These are phyloP conservation scores for Colletotrichum tabaci DNA, from an alignment of 2,329 filamentous ascomycete species.

Conservation along the genomic window DNA sequence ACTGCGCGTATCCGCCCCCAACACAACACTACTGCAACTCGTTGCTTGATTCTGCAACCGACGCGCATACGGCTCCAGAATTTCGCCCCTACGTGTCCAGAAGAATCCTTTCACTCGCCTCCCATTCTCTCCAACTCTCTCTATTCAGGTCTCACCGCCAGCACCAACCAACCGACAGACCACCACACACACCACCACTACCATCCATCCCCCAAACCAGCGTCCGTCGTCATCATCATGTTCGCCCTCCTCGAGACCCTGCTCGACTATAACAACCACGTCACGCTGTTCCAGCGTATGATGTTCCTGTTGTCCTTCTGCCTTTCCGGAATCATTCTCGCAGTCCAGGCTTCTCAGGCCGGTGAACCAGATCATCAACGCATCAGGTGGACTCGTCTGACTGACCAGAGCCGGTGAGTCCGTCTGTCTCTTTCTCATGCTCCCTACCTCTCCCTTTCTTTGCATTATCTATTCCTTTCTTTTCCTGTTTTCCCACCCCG, in stretches of 20 bases:
- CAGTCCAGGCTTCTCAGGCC: constrained; percentile 44
- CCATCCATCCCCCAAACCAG: not conserved
- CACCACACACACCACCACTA: not conserved
- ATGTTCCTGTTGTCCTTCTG: constrained; percentile 43
- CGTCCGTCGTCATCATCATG: constrained; percentile 15
- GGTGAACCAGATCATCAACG: constrained; percentile 37
- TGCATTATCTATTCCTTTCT: not conserved
- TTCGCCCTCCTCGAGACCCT: constrained; percentile 25
- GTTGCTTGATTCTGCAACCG: not conserved
- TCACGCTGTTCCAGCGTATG: constrained; percentile 43
- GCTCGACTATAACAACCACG: constrained; percentile 40
- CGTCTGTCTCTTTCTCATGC: not conserved
- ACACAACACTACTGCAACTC: constrained; percentile 20
- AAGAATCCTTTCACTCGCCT: not conserved
- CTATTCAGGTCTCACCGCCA: constrained; percentile 11
- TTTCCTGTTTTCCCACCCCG: not conserved
- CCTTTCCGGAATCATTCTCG: constrained; percentile 44
- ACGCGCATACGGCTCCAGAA: constrained; percentile 3
- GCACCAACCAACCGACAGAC: not conserved
- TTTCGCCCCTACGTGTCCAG: constrained; percentile 5
- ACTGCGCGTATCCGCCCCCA: constrained; percentile 19
- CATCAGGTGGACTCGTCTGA: constrained; percentile 44
- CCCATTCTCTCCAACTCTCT: not conserved
- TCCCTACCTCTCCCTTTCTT: not conserved
- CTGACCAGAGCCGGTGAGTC: constrained; percentile 41